These are phyloP conservation scores for Trypanosoma rangeli DNA, from an alignment of 208 protist genomes.

Conservation along the genomic window DNA sequence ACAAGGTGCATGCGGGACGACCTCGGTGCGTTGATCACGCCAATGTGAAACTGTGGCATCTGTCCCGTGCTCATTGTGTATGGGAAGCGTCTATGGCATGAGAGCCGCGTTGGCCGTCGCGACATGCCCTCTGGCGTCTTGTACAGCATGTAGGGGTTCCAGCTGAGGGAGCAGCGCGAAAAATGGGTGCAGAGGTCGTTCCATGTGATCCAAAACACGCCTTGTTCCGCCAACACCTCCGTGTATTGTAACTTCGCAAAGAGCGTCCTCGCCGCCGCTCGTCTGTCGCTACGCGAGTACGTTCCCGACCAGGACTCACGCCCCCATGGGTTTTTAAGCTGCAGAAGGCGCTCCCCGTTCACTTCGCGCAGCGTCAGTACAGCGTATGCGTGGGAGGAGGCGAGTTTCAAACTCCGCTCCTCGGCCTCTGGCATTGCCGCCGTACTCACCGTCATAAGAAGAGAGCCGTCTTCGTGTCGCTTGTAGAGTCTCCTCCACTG, in stretches of 20 bases:
- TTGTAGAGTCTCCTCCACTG: constrained; percentile 73
- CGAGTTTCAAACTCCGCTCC: constrained; percentile 40
- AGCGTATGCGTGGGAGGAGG: constrained; percentile 68
- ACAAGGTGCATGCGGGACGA: constrained; percentile 83
- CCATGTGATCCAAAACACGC: constrained; percentile 87
- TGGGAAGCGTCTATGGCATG: constrained; percentile 63
- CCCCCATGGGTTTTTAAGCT: constrained; percentile 86
- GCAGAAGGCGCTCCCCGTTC: constrained; percentile 44
- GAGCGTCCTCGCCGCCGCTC: constrained; percentile 35
- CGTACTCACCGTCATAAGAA: constrained; percentile 76
- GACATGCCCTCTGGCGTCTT: constrained; percentile 50
- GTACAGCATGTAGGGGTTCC: constrained; percentile 90
- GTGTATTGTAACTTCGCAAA: constrained; percentile 52
- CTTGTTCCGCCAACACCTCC: constrained; percentile 44
- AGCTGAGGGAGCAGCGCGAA: constrained; percentile 67
- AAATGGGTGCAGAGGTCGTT: constrained; percentile 68
- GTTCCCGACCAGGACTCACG: constrained; percentile 56
- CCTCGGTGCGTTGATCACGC: constrained; percentile 48
- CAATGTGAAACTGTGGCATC: constrained; percentile 81
- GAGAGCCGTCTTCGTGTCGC: constrained; percentile 52
- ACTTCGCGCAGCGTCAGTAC: constrained; percentile 68
- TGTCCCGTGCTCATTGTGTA: constrained; percentile 52
- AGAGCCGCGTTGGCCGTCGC: constrained; percentile 59
- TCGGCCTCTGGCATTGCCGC: constrained; percentile 22
- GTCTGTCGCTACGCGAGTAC: constrained; percentile 57